A percentile compares a stretch with the other conserved stretches of the same genome.
Conservation (phyloP, 768 basidiomycete genomes). For the Boletales sp. region DNA sequence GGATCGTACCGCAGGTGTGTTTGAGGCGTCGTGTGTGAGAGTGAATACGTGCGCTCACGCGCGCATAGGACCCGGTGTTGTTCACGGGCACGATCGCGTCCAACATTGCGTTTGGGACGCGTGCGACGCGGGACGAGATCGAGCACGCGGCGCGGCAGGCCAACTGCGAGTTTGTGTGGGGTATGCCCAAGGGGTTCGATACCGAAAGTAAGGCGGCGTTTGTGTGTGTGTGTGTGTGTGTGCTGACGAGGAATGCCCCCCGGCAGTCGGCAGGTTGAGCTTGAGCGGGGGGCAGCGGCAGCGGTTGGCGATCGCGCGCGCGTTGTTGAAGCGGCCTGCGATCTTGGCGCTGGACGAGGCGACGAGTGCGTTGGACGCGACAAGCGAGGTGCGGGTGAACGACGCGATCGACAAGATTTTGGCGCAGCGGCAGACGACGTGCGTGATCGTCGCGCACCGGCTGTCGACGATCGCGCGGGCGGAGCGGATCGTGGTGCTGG, state of each 20-base stretch:
- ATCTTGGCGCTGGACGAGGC: constrained; percentile 90
- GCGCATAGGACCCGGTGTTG: constrained; percentile 65
- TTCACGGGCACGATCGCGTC: constrained; percentile 93
- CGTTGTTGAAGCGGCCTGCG: constrained; percentile 82
- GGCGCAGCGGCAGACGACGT: constrained; percentile 74
- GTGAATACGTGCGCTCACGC: background rate
- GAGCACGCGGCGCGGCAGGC: constrained; percentile 87
- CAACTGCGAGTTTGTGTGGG: constrained; percentile 96
- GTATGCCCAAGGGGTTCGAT: constrained; percentile 91
- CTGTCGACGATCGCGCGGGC: constrained; percentile 88
- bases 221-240: too few relatives aligned
- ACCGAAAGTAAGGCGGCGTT: constrained; percentile 86
- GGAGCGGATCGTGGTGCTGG: constrained; percentile 85
- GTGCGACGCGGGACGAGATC: constrained; percentile 77
- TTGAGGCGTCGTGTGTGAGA: background rate
- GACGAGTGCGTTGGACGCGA: constrained; percentile 83
- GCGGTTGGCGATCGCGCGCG: constrained; percentile 79
- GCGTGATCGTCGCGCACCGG: constrained; percentile 86
- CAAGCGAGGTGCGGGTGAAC: constrained; percentile 80
- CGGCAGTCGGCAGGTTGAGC: constrained; percentile 26
- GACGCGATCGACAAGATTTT: constrained; percentile 89
- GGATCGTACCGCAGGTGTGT: constrained; percentile 83
- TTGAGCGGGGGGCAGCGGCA: constrained; percentile 72
- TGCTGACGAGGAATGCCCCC: too few relatives aligned
- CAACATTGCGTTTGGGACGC: constrained; percentile 87